Percentiles rank a stretch among this genome's conserved stretches.
These are phyloP conservation scores for Hysterangium stoloniferum DNA, from an alignment of 768 basidiomycete species.

Conservation along the genomic window DNA sequence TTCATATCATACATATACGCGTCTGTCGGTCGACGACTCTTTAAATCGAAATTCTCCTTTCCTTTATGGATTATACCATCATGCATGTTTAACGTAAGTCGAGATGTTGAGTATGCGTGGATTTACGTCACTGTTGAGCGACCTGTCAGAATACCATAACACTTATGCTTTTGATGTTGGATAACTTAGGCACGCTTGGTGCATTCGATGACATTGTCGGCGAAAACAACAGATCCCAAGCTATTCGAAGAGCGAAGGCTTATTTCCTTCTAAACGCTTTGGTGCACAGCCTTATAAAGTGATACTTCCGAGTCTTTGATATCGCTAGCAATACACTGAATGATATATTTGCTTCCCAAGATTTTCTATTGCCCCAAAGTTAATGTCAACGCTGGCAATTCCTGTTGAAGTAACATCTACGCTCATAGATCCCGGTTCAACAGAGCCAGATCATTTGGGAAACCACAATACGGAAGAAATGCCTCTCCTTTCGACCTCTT, in stretches of 20 bases:
- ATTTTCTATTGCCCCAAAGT: no score
- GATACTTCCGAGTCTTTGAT: neutral
- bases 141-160: neutral
- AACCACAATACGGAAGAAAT: no score
- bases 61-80: neutral
- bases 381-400: no score
- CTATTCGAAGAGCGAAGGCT: neutral
- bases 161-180: neutral
- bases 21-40: neutral
- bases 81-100: constrained; percentile 2
- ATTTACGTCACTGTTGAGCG: neutral
- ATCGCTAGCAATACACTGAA: no score
- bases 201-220: neutral
- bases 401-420: no score
- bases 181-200: neutral
- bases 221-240: neutral
- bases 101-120: neutral
- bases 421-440: no score
- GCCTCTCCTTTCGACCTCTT: no score
- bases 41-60: neutral
- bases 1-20: constrained; percentile 4
- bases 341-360: no score
- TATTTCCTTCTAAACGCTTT: constrained; percentile 6
- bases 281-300: constrained; percentile 1
- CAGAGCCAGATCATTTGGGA: no score